These are phyloP conservation scores for Fusarium phyllophilum DNA, from an alignment of 2,329 filamentous ascomycete genomes.

Conservation along the genomic window DNA sequence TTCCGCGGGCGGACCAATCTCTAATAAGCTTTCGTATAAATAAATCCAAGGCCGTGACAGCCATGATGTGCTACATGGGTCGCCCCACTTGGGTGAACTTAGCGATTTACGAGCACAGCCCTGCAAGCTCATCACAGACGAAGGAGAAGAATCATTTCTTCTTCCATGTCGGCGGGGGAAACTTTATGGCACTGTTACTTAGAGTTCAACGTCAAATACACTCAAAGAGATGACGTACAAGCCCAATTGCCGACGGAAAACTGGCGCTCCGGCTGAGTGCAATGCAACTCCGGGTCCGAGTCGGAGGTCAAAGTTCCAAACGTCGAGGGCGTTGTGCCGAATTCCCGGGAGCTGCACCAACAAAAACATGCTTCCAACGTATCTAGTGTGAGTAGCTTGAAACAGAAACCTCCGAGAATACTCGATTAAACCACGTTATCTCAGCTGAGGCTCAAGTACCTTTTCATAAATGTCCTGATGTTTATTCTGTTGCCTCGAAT, in stretches of 20 bases:
- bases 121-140: neutral
- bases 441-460: neutral
- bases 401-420: neutral
- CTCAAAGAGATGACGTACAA: neutral
- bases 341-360: neutral
- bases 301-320: neutral
- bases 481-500: neutral
- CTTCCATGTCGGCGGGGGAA: neutral
- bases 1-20: neutral
- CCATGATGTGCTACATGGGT: constrained; percentile 1
- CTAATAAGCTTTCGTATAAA: neutral
- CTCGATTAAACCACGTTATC: neutral
- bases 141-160: neutral
- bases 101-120: neutral
- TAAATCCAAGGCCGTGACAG: neutral
- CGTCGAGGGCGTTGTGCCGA: neutral
- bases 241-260: neutral
- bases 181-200: neutral
- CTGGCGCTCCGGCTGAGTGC: neutral
- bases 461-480: neutral
- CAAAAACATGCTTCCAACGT: neutral
- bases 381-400: neutral
- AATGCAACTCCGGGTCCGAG: neutral
- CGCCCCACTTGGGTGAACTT: neutral
- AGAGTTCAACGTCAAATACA: neutral